phyloP scores from a whole-genome alignment of 257 asterid genomes.

The Osmanthus fragrans region DNA sequence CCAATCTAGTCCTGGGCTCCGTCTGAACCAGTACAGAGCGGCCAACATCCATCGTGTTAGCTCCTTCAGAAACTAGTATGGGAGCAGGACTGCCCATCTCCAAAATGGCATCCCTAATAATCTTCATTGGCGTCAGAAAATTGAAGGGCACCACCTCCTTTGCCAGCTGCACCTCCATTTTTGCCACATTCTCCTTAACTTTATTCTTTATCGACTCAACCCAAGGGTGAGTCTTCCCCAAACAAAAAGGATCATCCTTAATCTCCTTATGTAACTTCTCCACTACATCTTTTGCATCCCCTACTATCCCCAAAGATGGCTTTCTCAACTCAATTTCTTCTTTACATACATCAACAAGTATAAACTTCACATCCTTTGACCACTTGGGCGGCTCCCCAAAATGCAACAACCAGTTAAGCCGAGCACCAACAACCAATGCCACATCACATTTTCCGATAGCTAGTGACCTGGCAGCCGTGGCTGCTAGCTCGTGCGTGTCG shows the following conservation, averaged over 20 bases:
- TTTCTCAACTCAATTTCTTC: conserved; percentile 80
- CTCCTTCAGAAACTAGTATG: conserved; percentile 83
- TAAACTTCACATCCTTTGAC: conserved; percentile 81
- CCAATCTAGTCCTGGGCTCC: conserved; percentile 92
- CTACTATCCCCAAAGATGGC: conserved; percentile 72
- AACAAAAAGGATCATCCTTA: conserved; percentile 82
- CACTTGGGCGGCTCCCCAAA: conserved; percentile 93
- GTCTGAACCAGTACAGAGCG: conserved; percentile 79
- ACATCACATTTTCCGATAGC: conserved; percentile 93
- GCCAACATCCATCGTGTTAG: conserved; percentile 95
- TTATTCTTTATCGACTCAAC: conserved; percentile 61
- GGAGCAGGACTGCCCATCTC: conserved; percentile 77
- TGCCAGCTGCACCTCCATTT: conserved; percentile 77
- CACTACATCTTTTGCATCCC: conserved; percentile 79
- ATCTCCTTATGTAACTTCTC: conserved; percentile 65
- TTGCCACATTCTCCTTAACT: conserved; percentile 70
- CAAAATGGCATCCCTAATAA: conserved; percentile 78
- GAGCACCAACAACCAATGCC: conserved; percentile 79
- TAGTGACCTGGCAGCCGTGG: conserved; percentile 87
- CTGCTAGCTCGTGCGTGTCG: conserved; percentile 82
- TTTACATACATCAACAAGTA: conserved; percentile 61
- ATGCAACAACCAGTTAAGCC: conserved; percentile 91
- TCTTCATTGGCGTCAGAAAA: conserved; percentile 86
- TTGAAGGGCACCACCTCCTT: conserved; percentile 87
- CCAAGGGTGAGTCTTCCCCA: conserved; percentile 85